Conservation (phyloP, 2,329 filamentous ascomycete genomes). For the Fusarium robinianum region DNA sequence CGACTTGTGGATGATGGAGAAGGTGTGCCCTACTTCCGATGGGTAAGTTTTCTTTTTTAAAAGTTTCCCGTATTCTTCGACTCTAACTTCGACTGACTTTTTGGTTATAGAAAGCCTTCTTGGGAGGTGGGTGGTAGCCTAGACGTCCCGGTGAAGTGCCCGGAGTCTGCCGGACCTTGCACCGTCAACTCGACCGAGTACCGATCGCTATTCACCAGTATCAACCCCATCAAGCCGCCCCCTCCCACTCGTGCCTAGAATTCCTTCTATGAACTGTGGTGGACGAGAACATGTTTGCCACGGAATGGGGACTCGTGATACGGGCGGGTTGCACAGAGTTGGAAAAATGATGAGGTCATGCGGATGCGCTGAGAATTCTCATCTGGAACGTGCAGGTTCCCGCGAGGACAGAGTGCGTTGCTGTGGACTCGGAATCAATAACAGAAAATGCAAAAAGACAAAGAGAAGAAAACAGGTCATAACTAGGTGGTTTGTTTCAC, state of each 20-base stretch:
- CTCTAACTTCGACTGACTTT: slow-evolving; percentile 2
- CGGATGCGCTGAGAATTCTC: no score
- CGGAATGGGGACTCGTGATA: no score
- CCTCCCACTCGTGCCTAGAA: slow-evolving; percentile 16
- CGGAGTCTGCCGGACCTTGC: slow-evolving; percentile 27
- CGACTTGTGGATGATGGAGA: slow-evolving; percentile 51
- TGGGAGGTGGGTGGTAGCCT: slow-evolving; percentile 42
- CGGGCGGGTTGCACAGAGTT: no score
- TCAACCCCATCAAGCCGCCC: slow-evolving; percentile 35
- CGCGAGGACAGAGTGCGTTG: no score
- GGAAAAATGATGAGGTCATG: no score
- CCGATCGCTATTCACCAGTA: slow-evolving; percentile 37
- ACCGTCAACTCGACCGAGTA: slow-evolving; percentile 40
- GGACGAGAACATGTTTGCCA: no score
- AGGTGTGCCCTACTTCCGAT: slow-evolving; percentile 45
- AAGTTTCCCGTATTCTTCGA: background rate
- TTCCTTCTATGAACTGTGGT: no score
- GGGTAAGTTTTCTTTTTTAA: slow-evolving; percentile 39
- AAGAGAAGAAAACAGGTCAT: no score
- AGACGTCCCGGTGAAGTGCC: slow-evolving; percentile 27
- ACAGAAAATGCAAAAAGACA: no score
- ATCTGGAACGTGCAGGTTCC: no score
- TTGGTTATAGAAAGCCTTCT: slow-evolving; percentile 28
- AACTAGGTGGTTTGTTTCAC: no score
- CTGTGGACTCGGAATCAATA: no score